These are phyloP conservation scores for Globisporangium alternatum DNA, from an alignment of 352 stramenopile genomes.

Conservation along the genomic window DNA sequence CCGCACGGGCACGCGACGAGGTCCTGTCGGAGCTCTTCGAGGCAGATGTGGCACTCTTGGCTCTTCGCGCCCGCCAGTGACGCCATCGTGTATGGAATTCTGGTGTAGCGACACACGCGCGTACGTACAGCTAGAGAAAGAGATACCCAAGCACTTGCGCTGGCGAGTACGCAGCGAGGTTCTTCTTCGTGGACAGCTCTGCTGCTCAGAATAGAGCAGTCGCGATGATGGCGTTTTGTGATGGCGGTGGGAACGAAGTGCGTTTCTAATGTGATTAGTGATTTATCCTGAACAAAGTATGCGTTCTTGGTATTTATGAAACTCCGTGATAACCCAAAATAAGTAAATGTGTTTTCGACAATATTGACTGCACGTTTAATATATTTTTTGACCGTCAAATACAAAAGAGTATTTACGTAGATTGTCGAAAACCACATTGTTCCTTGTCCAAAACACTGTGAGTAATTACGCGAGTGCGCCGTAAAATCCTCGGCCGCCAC, in stretches of 20 bases:
- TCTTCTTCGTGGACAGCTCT: neutral
- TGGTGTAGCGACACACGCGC: neutral
- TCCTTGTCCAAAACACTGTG: too few species aligned
- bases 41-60: constrained; percentile 82
- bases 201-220: neutral
- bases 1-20: constrained; percentile 60
- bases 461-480: constrained; percentile 4
- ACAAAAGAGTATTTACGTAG: too few species aligned
- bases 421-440: too few species aligned
- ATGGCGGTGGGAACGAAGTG: neutral
- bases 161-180: neutral
- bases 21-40: constrained; percentile 67
- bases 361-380: too few species aligned
- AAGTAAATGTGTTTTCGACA: too few species aligned
- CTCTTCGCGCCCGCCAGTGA: constrained; percentile 21
- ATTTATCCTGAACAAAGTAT: neutral
- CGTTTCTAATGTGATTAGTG: neutral
- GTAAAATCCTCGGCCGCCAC: neutral
- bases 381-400: too few species aligned
- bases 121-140: neutral
- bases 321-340: too few species aligned
- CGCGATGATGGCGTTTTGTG: too few species aligned
- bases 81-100: neutral
- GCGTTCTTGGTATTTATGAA: too few species aligned
- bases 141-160: too few species aligned